A percentile compares a stretch with the other conserved stretches of the same genome.
Evolutionary conservation across 495 filamentous ascomycete species (phyloP).

Genomic region (Lasiosphaeria ovina): DNA sequence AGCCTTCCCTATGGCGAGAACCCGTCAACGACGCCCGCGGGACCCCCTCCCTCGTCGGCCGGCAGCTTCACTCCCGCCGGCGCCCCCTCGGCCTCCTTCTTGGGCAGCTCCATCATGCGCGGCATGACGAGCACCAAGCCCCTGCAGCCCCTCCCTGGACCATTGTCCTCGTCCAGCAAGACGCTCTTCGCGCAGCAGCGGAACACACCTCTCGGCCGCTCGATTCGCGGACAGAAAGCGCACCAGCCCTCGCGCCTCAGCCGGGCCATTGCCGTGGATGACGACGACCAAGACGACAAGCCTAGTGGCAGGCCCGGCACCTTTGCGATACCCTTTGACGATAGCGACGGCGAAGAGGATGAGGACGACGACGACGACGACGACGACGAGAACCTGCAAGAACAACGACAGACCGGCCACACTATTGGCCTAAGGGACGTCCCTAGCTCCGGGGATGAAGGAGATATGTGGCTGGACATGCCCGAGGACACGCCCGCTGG

Average conservation of each 20-base stretch:
- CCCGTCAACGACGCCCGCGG: constrained; percentile 76
- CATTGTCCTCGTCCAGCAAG: constrained; percentile 54
- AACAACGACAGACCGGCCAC: no score
- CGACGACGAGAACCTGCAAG: background rate
- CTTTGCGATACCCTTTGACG: constrained; percentile 32
- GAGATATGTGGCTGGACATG: constrained; percentile 37
- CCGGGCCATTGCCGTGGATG: constrained; percentile 34
- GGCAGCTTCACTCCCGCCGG: constrained; percentile 74
- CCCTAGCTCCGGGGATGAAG: constrained; percentile 25
- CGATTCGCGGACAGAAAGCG: constrained; percentile 39
- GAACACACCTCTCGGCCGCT: constrained; percentile 44
- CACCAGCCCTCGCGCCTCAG: constrained; percentile 37
- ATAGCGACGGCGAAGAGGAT: constrained; percentile 36
- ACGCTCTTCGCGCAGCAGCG: constrained; percentile 31
- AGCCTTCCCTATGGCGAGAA: constrained; percentile 35
- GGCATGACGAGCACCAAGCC: constrained; percentile 19
- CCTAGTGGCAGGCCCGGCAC: constrained; percentile 34
- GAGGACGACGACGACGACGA: constrained; percentile 39
- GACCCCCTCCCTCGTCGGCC: constrained; percentile 55
- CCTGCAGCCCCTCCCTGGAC: constrained; percentile 60
- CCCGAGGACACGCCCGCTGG: constrained; percentile 8
- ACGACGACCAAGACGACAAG: constrained; percentile 34
- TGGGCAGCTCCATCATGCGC: constrained; percentile 64
- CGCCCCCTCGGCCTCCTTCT: constrained; percentile 59
- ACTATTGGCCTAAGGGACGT: background rate